Percentiles rank a stretch among this genome's conserved stretches.
phyloP scores from a whole-genome alignment of 768 basidiomycete species.

The Mycena haematopus region DNA sequence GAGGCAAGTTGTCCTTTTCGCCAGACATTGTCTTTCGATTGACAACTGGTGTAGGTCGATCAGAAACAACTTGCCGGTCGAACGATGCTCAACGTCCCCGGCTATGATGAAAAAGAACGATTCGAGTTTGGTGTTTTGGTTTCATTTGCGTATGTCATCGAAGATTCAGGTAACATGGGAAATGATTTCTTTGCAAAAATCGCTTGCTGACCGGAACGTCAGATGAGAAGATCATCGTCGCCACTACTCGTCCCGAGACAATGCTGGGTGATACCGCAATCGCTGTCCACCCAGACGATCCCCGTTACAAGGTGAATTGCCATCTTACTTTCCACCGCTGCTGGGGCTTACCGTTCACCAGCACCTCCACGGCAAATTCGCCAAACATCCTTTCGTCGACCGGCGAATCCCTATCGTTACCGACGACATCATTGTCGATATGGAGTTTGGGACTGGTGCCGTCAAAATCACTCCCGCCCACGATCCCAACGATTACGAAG shows the following conservation, averaged over 20 bases:
- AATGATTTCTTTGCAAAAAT: not conserved
- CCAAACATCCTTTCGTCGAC: slow-evolving; percentile 84
- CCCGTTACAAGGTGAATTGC: slow-evolving; percentile 73
- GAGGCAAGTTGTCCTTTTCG: slow-evolving; percentile 65
- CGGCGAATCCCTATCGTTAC: slow-evolving; percentile 88
- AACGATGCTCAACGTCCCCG: slow-evolving; percentile 88
- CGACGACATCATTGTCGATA: slow-evolving; percentile 90
- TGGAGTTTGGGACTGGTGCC: slow-evolving; percentile 96
- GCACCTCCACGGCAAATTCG: slow-evolving; percentile 96
- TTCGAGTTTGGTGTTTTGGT: slow-evolving; percentile 98
- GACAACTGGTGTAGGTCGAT: slow-evolving; percentile 67
- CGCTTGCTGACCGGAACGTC: not conserved
- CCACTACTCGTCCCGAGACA: slow-evolving; percentile 97
- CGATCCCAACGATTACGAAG: slow-evolving; percentile 96
- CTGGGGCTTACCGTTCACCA: slow-evolving; percentile 34
- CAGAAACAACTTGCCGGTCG: slow-evolving; percentile 87
- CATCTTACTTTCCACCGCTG: not conserved
- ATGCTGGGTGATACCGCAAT: slow-evolving; percentile 98
- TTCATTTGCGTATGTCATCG: slow-evolving; percentile 94
- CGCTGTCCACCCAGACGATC: slow-evolving; percentile 94
- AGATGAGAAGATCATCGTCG: slow-evolving; percentile 93
- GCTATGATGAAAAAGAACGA: slow-evolving; percentile 93
- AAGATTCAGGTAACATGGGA: slow-evolving; percentile 69
- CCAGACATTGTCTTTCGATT: not conserved
- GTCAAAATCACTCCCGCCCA: slow-evolving; percentile 99